Base-by-base conservation (phyloP, 2,329 filamentous ascomycete genomes). In the Ustulina deusta region DNA sequence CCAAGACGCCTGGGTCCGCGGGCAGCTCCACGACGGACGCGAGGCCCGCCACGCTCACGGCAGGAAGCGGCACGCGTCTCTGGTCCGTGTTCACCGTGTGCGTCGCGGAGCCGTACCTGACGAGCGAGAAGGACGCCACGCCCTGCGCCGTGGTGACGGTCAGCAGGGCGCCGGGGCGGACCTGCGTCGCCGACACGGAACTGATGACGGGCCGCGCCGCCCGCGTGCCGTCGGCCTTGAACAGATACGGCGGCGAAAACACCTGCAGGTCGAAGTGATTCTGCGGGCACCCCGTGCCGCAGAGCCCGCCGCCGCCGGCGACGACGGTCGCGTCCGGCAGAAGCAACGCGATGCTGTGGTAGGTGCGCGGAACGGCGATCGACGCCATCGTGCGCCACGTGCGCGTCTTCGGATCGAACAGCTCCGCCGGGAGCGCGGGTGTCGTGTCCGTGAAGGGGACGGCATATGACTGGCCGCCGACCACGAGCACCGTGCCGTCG, bases 71-170 rank as follows among this genome's bases (percentile, higher is more conserved):
- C 59, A 87, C 80, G 4, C 84, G 80, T 11, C 85, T 74, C 75
- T 87, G 84, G 73, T 87, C 85, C 0, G 83, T 86, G 65, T 87
- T 83, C 22, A 86, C 81, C 0, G 83, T 81, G 69, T 86, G 84
- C 1, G 85, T 86, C 0, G 77, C 76, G 1, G 79, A 80, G 1
- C 83, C 80, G 42, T 81, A 77, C n/a, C 85, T 76, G 27, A 87
- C 72, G 2, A 86, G 70, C 6, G 81, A 79, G 55, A 82, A 83
- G 10, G 72, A 77, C 2, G 72, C 70, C 0, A 76, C 72, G 6
- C 72, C 68, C n/a, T 67, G 65, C 27, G 75, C 63, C 6, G 78
- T 79, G 1, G 69, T 71, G 10, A 81, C 78, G 0, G 72, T 77
- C 27, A 83, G 70, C 38, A 70, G 73, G 0, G 68, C 76, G 0